phyloP scores from a whole-genome alignment of 208 protist genomes.

The Leishmania turanica region DNA sequence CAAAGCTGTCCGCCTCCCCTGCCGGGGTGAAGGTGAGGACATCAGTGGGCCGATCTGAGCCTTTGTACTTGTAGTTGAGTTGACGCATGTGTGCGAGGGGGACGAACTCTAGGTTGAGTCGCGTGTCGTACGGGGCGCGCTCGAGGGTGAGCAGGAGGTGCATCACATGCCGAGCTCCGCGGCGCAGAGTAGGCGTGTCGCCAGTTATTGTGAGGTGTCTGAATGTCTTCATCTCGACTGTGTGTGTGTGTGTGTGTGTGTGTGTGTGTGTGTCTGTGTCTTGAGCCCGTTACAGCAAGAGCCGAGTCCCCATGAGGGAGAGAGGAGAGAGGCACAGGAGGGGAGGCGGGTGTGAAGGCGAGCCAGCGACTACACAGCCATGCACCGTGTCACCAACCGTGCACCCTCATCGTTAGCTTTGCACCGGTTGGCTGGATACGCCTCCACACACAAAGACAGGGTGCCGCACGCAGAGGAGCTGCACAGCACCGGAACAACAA shows the following conservation, averaged over 20 bases:
- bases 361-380: neutral
- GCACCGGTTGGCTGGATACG: neutral
- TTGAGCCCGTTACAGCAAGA: neutral
- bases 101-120: constrained; percentile 59
- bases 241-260: neutral
- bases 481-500: neutral
- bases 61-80: constrained; percentile 49
- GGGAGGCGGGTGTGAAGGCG: neutral
- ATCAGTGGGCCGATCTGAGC: constrained; percentile 63
- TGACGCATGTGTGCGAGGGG: constrained; percentile 46
- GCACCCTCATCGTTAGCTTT: neutral
- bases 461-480: neutral
- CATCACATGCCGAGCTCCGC: constrained; percentile 29
- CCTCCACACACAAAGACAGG: neutral
- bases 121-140: constrained; percentile 40
- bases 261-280: neutral
- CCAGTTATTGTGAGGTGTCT: constrained; percentile 39
- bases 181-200: constrained; percentile 41
- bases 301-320: neutral
- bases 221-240: constrained; percentile 20
- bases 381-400: neutral
- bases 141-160: constrained; percentile 50
- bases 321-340: neutral
- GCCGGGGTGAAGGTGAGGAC: constrained; percentile 74
- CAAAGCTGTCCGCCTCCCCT: constrained; percentile 5